Percentiles rank a stretch among this genome's conserved stretches.
phyloP scores from a whole-genome alignment of 2,329 filamentous ascomycete species.

The Hypomyces perniciosus region DNA sequence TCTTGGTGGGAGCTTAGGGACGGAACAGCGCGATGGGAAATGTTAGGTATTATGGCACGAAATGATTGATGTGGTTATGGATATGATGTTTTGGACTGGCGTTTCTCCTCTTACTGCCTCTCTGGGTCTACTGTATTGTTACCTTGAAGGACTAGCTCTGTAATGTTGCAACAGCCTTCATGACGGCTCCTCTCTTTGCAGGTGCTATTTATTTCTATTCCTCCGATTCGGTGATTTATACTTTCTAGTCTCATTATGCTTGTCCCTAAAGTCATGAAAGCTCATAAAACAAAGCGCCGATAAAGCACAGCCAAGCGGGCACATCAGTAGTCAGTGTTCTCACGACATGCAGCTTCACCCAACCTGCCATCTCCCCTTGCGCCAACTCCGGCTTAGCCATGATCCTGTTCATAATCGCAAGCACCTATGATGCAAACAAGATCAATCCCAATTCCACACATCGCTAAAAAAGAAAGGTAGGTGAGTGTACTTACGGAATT shows the following conservation, averaged over 20 bases:
- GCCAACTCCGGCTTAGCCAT: conserved; percentile 7
- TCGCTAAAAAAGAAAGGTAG: too few relatives aligned
- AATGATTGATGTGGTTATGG: conserved; percentile 5
- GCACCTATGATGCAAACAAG: neutral
- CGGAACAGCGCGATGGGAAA: conserved; percentile 1
- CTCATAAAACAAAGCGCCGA: conserved; percentile 2
- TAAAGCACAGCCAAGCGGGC: conserved; percentile 10
- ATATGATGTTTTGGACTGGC: conserved; percentile 2
- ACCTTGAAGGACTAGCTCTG: neutral
- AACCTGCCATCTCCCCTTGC: conserved; percentile 9
- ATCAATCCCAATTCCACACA: too few relatives aligned
- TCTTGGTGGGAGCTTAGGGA: conserved; percentile 16
- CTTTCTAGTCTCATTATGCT: too few relatives aligned
- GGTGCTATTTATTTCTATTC: neutral
- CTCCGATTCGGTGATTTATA: too few relatives aligned
- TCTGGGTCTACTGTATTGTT: neutral
- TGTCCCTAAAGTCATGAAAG: neutral
- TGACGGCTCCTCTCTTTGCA: neutral
- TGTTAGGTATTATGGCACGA: conserved; percentile 1
- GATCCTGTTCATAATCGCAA: conserved; percentile 7
- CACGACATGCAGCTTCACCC: conserved; percentile 8
- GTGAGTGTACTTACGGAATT: conserved; percentile 1
- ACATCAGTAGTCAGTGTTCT: conserved; percentile 10
- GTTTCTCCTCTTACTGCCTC: conserved; percentile 1
- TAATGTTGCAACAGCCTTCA: too few relatives aligned